Evolutionary conservation across 345 rosid species (phyloP).

Genomic region (Aquilaria sinensis): DNA sequence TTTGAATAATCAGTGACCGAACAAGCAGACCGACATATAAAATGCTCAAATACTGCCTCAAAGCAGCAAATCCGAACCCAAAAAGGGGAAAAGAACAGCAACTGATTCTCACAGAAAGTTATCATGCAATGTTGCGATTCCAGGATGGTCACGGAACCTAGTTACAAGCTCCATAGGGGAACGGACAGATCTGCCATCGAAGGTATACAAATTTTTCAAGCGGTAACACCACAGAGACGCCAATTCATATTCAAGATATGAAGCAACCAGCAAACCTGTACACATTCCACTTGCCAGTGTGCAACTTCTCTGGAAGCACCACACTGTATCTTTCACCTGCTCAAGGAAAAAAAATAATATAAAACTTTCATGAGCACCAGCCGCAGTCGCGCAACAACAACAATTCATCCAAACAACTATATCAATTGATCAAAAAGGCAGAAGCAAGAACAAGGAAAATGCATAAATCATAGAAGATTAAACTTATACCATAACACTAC

Average conservation of each 20-base stretch:
- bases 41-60: not conserved
- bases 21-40: not conserved
- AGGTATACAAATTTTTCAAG: not conserved
- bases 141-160: conserved; percentile 68
- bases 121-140: conserved; percentile 73
- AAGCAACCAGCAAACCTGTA: conserved; percentile 42
- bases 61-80: not conserved
- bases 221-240: not conserved
- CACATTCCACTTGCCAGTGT: conserved; percentile 81
- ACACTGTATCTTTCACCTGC: conserved; percentile 51
- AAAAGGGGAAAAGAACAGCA: not conserved
- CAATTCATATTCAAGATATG: not conserved
- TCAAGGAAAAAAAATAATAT: not conserved
- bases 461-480: not conserved
- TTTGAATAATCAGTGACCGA: not conserved
- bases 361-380: not conserved
- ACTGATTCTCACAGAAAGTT: conserved; percentile 50
- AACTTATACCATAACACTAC: not conserved
- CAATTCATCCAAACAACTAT: conserved; percentile 1
- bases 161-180: conserved; percentile 55
- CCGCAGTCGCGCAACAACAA: not conserved
- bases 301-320: conserved; percentile 70
- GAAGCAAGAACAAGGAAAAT: not conserved
- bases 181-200: conserved; percentile 47
- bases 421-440: conserved; percentile 1